These are phyloP conservation scores for Geranomyces michiganensis DNA, from an alignment of 192 early-diverging fungal species.

Conservation along the genomic window DNA sequence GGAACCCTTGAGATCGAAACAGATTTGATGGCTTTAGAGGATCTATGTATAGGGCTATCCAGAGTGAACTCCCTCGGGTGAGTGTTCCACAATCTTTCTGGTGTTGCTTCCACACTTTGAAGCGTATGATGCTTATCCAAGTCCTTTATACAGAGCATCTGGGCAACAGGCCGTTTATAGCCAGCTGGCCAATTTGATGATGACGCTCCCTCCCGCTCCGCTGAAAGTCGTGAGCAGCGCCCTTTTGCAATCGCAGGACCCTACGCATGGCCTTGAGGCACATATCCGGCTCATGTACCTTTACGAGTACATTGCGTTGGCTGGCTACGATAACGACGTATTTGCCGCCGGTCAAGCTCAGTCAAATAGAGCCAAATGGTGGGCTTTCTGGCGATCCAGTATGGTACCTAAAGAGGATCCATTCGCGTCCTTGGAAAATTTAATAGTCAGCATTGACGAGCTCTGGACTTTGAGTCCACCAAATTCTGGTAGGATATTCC, in stretches of 20 bases:
- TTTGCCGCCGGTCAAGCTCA: not conserved
- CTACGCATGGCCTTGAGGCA: not conserved
- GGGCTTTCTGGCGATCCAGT: not conserved
- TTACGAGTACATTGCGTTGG: constrained; percentile 10
- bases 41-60: not conserved
- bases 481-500: not conserved
- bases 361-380: not conserved
- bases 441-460: not conserved
- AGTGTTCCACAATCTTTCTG: too few species aligned
- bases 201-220: not conserved
- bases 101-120: too few species aligned
- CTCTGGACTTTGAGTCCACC: not conserved
- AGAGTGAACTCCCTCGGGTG: not conserved
- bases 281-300: not conserved
- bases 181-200: constrained; percentile 9
- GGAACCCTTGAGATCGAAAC: constrained; percentile 9
- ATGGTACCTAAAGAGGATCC: not conserved
- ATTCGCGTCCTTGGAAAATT: not conserved
- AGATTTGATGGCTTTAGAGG: constrained; percentile 8
- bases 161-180: not conserved
- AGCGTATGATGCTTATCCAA: not conserved
- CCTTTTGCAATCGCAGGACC: not conserved
- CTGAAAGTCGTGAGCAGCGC: not conserved
- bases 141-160: not conserved
- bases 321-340: not conserved